Evolutionary conservation across 805 yeast genomes (phyloP), one percentile per base, ranked within the genome.

Genomic region (Spathaspora hagerdaliae): DNA sequence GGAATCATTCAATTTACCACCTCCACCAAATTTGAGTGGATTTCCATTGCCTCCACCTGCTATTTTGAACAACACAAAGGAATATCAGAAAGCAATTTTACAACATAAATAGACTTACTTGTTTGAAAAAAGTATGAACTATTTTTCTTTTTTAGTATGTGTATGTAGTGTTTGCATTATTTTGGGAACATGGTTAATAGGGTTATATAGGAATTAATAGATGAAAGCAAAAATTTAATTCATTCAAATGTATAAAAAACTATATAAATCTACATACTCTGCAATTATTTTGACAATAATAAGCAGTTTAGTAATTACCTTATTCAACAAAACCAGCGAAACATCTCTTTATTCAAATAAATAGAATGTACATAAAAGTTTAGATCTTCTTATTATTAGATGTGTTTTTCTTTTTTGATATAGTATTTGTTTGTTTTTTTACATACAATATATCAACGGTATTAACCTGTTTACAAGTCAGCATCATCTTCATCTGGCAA

Each of bases 401-500:
- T 2, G 24, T 19, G 5, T 19, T 19, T 19, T 19, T 19, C 5
- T 19, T 19, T 19, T 19, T 19, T 19, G 24, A 19, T 19, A 19
- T 19, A 19, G 24, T 19, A 19, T 19, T 3, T 19, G 5, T 3
- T 19, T 19, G 4, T 19, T 19, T 2, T 2, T 19, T 19, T 19
- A 19, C 24, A 19, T 19, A 19, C 24, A 19, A 19, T 5, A 19
- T 19, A 19, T 19, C 24, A 19, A 19, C 24, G 24, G 24, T 19
- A 19, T 19, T 19, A 19, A 11, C 32, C 13, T 14, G 49, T 55
- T 78, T 89, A 94, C 77, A 94, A 87, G 76, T 94, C 99, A 67
- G 97, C 97, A 67, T 94, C 99, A 71, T 94, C 99, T 80, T 94
- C 99, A 78, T 94, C 99, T 59, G 99, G 99, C 73, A 94, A 85